Conservation (phyloP, 2,329 filamentous ascomycete genomes). For the Monilinia aucupariae region DNA sequence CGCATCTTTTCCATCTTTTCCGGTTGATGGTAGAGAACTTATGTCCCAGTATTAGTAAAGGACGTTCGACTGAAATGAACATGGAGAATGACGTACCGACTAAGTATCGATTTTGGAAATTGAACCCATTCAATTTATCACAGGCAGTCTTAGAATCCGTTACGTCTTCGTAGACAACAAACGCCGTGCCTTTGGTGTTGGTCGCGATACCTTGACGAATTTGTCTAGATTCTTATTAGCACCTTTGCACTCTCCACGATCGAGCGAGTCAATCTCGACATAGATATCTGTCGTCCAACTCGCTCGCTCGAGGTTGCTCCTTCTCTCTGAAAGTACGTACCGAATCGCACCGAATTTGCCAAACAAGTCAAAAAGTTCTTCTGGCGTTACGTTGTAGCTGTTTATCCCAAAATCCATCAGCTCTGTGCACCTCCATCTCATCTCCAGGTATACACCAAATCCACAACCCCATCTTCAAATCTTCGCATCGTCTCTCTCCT, state of each 20-base stretch:
- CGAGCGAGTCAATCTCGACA: background rate
- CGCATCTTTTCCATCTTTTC: constrained; percentile 64
- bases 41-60: constrained; percentile 17
- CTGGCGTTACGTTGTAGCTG: constrained; percentile 97
- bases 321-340: constrained; percentile 49
- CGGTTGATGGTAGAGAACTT: constrained; percentile 70
- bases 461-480: background rate
- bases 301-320: background rate
- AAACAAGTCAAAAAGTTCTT: constrained; percentile 98
- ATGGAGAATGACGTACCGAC: constrained; percentile 63
- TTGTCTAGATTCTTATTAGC: constrained; percentile 56
- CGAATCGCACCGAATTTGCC: constrained; percentile 94
- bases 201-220: constrained; percentile 96
- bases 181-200: constrained; percentile 97
- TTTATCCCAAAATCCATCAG: constrained; percentile 26
- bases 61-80: background rate
- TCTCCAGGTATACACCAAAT: constrained; percentile 21
- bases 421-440: constrained; percentile 54
- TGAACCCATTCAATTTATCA: constrained; percentile 99
- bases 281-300: background rate
- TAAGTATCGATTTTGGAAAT: constrained; percentile 98
- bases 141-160: constrained; percentile 98
- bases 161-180: constrained; percentile 99
- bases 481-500: constrained; percentile 1
- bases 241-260: constrained; percentile 8